These are phyloP conservation scores for Venturia effusa DNA, from an alignment of 2,329 filamentous ascomycete species.

Conservation along the genomic window DNA sequence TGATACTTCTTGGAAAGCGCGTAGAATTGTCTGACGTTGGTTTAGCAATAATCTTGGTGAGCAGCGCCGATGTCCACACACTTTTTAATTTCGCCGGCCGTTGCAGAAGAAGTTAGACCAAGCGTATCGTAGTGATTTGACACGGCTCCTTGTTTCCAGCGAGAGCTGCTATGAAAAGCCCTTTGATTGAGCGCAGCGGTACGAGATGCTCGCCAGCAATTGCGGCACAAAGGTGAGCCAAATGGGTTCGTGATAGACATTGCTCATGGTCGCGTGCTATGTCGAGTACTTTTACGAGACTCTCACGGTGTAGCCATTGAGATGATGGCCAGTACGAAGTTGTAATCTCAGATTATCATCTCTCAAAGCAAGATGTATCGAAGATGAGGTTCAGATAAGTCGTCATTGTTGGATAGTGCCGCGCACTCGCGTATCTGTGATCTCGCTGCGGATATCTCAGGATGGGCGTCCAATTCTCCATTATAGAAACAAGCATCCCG, in stretches of 20 bases:
- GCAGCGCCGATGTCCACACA: slow-evolving; percentile 24
- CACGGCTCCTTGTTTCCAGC: slow-evolving; percentile 20
- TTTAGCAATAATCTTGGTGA: background rate
- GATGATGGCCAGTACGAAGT: background rate
- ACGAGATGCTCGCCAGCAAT: background rate
- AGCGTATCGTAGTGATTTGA: slow-evolving; percentile 74
- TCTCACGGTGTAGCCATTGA: background rate
- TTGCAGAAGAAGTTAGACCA: slow-evolving; percentile 58
- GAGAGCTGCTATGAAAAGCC: slow-evolving; percentile 12
- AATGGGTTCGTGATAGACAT: background rate
- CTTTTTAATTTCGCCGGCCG: slow-evolving; percentile 75
- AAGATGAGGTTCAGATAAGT: background rate
- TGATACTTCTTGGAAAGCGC: slow-evolving; percentile 82
- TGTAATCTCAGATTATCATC: background rate
- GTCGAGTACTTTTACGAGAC: background rate
- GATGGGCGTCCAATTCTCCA: background rate
- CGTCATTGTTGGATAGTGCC: background rate
- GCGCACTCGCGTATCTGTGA: background rate
- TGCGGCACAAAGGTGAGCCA: background rate
- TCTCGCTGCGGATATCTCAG: background rate
- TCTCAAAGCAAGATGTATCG: background rate
- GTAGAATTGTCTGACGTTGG: slow-evolving; percentile 57
- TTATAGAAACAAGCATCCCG: background rate
- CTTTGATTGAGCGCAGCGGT: background rate
- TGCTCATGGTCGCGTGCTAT: background rate